Percentiles rank a stretch among this genome's conserved stretches.
phyloP scores from a whole-genome alignment of 768 basidiomycete genomes.

The Suillus brevipes region DNA sequence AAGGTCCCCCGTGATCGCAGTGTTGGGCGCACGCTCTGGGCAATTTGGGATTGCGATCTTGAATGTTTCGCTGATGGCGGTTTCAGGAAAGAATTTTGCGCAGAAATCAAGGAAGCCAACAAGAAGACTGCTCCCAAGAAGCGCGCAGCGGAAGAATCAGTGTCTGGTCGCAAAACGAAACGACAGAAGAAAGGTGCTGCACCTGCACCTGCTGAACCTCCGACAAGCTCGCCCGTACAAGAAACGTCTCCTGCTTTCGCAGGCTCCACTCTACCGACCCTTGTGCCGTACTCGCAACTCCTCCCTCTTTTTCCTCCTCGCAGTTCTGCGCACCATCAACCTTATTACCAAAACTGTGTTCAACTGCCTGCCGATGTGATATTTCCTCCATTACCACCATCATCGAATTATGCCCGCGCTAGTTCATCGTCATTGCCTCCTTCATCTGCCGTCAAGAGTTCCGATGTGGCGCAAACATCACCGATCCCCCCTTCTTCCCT shows the following conservation, averaged over 20 bases:
- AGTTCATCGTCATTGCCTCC: slow-evolving; percentile 22
- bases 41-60: slow-evolving; percentile 79
- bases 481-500: slow-evolving; percentile 39
- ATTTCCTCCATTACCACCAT: slow-evolving; percentile 70
- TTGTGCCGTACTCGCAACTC: slow-evolving; percentile 26
- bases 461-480: slow-evolving; percentile 27
- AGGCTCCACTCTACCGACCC: slow-evolving; percentile 21
- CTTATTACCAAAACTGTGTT: slow-evolving; percentile 66
- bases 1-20: slow-evolving; percentile 78
- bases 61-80: slow-evolving; percentile 82
- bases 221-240: slow-evolving; percentile 17
- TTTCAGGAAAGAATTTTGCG: slow-evolving; percentile 66
- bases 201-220: slow-evolving; percentile 6
- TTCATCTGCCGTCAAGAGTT: slow-evolving; percentile 24
- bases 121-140: slow-evolving; percentile 38
- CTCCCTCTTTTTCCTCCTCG: slow-evolving; percentile 51
- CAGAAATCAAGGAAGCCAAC: slow-evolving; percentile 34
- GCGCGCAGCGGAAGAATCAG: slow-evolving; percentile 38
- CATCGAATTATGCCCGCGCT: slow-evolving; percentile 40
- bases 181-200: slow-evolving; percentile 41
- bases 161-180: slow-evolving; percentile 46
- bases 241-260: slow-evolving; percentile 21
- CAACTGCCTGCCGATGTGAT: slow-evolving; percentile 63
- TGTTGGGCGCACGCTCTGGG: slow-evolving; percentile 85
- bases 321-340: slow-evolving; percentile 66